A percentile compares a stretch with the other conserved stretches of the same genome.
phyloP scores from a whole-genome alignment of 345 rosid genomes.

The Atalantia buxifolia region DNA sequence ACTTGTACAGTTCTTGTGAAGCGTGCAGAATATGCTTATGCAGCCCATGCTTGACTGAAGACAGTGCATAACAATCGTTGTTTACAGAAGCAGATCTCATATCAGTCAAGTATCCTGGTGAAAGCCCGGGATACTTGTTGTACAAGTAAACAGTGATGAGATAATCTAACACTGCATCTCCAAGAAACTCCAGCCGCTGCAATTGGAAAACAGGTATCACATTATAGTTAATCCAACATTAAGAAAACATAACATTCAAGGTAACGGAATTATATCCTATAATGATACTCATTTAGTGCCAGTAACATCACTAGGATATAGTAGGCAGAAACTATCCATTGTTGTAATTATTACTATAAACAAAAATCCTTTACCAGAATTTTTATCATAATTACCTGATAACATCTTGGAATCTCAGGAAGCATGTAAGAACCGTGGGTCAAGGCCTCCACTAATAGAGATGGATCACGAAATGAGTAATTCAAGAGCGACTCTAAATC shows the following conservation, averaged over 20 bases:
- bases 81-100: slow-evolving; percentile 95
- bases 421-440: slow-evolving; percentile 94
- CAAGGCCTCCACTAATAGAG: slow-evolving; percentile 80
- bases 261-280: not conserved
- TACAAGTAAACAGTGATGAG: slow-evolving; percentile 60
- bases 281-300: not conserved
- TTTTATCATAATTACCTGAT: slow-evolving; percentile 54
- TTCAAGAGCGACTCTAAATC: slow-evolving; percentile 51
- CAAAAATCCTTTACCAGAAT: not conserved
- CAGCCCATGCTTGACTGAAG: slow-evolving; percentile 51
- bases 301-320: not conserved
- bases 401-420: slow-evolving; percentile 85
- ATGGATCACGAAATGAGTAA: slow-evolving; percentile 56
- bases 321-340: not conserved
- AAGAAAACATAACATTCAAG: not conserved
- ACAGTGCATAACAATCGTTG: slow-evolving; percentile 75
- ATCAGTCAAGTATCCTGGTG: slow-evolving; percentile 83
- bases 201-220: slow-evolving; percentile 31
- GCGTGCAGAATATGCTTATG: slow-evolving; percentile 70
- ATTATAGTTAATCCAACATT: not conserved
- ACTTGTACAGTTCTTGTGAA: slow-evolving; percentile 60
- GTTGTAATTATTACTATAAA: not conserved
- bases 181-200: slow-evolving; percentile 95
- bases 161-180: slow-evolving; percentile 83
- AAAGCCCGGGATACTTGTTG: slow-evolving; percentile 51